Base-by-base conservation (phyloP, 139 green algal genomes). In the Spirogloea muscicola region DNA sequence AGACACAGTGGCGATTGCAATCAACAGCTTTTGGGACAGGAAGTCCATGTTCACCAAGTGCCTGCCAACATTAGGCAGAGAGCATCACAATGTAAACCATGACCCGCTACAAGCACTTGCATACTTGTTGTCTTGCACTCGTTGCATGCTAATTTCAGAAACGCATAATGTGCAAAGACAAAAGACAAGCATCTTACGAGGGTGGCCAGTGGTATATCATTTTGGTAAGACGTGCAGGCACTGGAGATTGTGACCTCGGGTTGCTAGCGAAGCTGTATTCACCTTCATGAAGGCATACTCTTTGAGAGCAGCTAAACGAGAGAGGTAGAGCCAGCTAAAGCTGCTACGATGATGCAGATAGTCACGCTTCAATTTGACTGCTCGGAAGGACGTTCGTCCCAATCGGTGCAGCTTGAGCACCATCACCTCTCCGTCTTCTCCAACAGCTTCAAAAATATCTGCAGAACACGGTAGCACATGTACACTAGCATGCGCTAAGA, bases 391-490 rank as follows among this genome's bases (percentile, higher is more conserved):
- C 2, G 92, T 99, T 76, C 95, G 88, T 0, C 95, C 95, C 33
- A 99, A 86, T 10, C 95, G 90, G 74, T 99, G 95, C 72, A 99
- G 83, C 86, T 98, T 98, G 1, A 98, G 81, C 2, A 91, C 90
- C 80, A 74, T 34, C 6, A 55, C 43, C 39, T 55, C 21, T 55
- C 21, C 21, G 21, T 55, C 46, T 55, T 55, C 21, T 55, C 21
- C 21, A 55, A 55, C 21, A 55, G 46, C 46, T 21, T 31, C 21
- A 21, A 21, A 21, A 21, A 55, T 21, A 55, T 16, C 10, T 16
- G 43, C 43, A 51, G 13, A 51, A n/a, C n/a, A n/a, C n/a, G n/a
- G n/a, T n/a, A n/a, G n/a, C n/a, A n/a, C n/a, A n/a, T n/a, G n/a
- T n/a, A n/a, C n/a, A n/a, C n/a, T n/a, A n/a, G n/a, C 43, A 51